Conservation (phyloP, 345 rosid species). For the Sonneratia alba region DNA sequence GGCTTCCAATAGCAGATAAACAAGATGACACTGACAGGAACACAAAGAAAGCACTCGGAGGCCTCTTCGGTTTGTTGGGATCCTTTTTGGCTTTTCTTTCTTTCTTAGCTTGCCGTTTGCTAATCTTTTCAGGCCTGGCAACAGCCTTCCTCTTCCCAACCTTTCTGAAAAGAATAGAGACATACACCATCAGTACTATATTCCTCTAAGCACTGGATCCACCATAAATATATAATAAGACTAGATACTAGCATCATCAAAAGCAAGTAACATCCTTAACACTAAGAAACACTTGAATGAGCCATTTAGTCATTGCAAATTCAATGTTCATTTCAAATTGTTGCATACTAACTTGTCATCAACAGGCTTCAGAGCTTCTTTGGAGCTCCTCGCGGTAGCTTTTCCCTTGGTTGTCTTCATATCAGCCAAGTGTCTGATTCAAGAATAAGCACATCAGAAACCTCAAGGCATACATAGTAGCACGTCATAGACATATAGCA, state of each 20-base stretch:
- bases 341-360: constrained; percentile 25
- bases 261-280: not conserved
- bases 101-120: constrained; percentile 24
- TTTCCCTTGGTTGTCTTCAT: constrained; percentile 40
- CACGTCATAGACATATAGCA: too few relatives aligned
- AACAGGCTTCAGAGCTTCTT: constrained; percentile 27
- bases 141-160: constrained; percentile 58
- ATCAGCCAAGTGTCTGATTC: not conserved
- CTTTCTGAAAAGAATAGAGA: constrained; percentile 26
- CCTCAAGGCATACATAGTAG: not conserved
- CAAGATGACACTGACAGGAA: constrained; percentile 35
- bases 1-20: not conserved
- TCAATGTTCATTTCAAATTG: too few relatives aligned
- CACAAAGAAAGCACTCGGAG: constrained; percentile 69
- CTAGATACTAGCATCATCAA: too few relatives aligned
- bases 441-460: not conserved
- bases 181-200: not conserved
- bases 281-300: constrained; percentile 1
- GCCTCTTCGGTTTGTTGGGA: constrained; percentile 68
- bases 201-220: not conserved
- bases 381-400: constrained; percentile 22
- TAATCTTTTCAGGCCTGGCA: constrained; percentile 20
- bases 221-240: not conserved
- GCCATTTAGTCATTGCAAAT: not conserved
- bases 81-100: constrained; percentile 42